Percentiles rank a stretch among this genome's conserved stretches.
Conservation (phyloP, 371 early-diverging fungal genomes). For the Haplosporangium sp. region DNA sequence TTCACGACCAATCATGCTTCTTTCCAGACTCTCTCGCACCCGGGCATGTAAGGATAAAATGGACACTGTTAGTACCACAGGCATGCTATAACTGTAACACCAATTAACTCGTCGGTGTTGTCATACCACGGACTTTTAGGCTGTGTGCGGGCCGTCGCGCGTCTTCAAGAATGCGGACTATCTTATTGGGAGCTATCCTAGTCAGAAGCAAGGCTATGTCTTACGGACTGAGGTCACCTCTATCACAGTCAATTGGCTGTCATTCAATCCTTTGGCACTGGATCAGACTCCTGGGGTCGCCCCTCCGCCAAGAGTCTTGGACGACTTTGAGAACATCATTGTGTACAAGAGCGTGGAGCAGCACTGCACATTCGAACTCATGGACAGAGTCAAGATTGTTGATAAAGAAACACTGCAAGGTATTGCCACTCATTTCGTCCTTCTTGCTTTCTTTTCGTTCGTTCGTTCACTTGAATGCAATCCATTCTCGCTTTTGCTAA, state of each 20-base stretch:
- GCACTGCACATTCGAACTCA: constrained; percentile 51
- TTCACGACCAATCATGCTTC: constrained; percentile 55
- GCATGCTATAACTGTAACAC: too few species aligned
- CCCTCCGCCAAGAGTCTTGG: constrained; percentile 39
- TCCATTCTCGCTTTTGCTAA: background rate
- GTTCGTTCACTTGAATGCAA: background rate
- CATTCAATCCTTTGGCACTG: constrained; percentile 47
- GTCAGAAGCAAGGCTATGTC: constrained; percentile 37
- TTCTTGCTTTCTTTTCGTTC: too few species aligned
- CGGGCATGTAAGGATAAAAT: constrained; percentile 31
- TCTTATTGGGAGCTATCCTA: constrained; percentile 26
- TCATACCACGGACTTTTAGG: constrained; percentile 7
- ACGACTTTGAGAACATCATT: constrained; percentile 53
- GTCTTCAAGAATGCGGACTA: constrained; percentile 46
- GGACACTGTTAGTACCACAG: too few species aligned
- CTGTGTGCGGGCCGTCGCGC: constrained; percentile 33
- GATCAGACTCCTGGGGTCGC: constrained; percentile 53
- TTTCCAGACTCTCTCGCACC: constrained; percentile 47
- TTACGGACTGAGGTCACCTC: constrained; percentile 33
- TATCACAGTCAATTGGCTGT: constrained; percentile 52
- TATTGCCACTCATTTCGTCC: background rate
- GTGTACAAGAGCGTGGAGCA: constrained; percentile 51
- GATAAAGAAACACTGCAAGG: constrained; percentile 29
- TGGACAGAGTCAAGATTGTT: constrained; percentile 43
- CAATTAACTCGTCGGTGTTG: background rate